Base-by-base conservation (phyloP, 345 rosid species). In the Gossypium ekmanianum region DNA sequence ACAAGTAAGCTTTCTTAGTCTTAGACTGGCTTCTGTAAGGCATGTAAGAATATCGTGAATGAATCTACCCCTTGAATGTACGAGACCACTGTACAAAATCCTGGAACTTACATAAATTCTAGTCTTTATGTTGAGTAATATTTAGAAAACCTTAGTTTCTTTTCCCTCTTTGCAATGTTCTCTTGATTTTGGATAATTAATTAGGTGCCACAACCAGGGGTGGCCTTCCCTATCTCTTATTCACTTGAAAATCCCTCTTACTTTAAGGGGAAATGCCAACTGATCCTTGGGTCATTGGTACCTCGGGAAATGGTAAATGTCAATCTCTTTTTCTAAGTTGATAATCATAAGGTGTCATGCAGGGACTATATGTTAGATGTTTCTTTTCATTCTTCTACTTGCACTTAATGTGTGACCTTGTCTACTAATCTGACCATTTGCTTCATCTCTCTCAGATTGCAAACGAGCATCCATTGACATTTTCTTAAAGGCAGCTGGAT, bases 401-500 rank as follows among this genome's bases (percentile, higher is more conserved):
- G 55, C 39, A 45, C 55, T 67, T 67, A 47, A 13, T 34, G 9
- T 6, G 48, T n/a, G 50, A 34, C 29, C 63, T 11, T 45, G n/a
- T 71, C 27, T 18, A 41, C 14, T 56, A 14, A 57, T 26, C 73
- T 5, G 7, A 69, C 51, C n/a, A 14, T 75, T 72, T 80, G 47
- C 43, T 59, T 76, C 17, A 16, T 50, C 67, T 81, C 20, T 73
- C 50, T 18, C 74, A 90, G 94, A 87, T 34, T 76, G 81, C 84
- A 87, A 83, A 79, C 82, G 90, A 67, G 88, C 86, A 47, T 84
- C 90, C 0, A 45, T 90, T 52, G 88, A 90, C 74, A 81, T 88
- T 74, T 88, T 90, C 83, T 76, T 90, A 74, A 88, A 87, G 87
- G 94, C 94, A 48, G 90, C 94, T 2, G 94, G 94, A 71, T 87